Evolutionary conservation across 257 asterid genomes (phyloP).

Genomic region (Linaria vulgaris): DNA sequence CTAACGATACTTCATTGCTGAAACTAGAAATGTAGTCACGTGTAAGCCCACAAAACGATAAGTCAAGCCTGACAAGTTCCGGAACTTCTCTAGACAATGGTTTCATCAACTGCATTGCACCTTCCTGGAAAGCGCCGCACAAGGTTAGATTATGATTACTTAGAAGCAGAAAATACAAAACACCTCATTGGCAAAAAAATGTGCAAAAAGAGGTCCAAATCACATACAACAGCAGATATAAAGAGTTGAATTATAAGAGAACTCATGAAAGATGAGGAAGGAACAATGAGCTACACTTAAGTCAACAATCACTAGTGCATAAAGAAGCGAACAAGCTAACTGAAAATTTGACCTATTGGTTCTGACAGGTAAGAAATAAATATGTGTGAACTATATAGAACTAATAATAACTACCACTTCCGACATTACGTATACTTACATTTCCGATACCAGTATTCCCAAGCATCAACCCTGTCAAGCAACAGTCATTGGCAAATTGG

Average conservation of each 20-base stretch:
- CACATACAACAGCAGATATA: background rate
- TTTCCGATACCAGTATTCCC: constrained; percentile 74
- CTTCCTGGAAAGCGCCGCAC: constrained; percentile 58
- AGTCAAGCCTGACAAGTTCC: constrained; percentile 74
- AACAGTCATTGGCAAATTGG: constrained; percentile 56
- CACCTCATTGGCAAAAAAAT: background rate
- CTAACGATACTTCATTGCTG: constrained; percentile 48
- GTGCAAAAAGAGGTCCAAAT: constrained; percentile 7
- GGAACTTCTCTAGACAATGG: constrained; percentile 69
- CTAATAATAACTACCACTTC: background rate
- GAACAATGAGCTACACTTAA: background rate
- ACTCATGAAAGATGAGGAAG: constrained; percentile 11
- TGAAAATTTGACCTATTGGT: too few relatives aligned
- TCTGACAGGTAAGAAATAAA: too few relatives aligned
- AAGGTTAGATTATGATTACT: constrained; percentile 10
- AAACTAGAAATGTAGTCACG: constrained; percentile 48
- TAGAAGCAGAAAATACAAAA: constrained; percentile 10
- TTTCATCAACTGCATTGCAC: constrained; percentile 59
- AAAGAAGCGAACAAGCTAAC: background rate
- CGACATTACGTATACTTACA: constrained; percentile 46
- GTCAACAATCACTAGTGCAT: background rate
- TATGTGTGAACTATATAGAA: too few relatives aligned
- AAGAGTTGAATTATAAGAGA: constrained; percentile 15
- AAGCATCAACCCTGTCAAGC: constrained; percentile 79
- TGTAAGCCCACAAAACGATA: constrained; percentile 68